These are phyloP conservation scores for Zygosaccharomyces gambellarensis DNA, from an alignment of 805 yeast species.

Conservation along the genomic window DNA sequence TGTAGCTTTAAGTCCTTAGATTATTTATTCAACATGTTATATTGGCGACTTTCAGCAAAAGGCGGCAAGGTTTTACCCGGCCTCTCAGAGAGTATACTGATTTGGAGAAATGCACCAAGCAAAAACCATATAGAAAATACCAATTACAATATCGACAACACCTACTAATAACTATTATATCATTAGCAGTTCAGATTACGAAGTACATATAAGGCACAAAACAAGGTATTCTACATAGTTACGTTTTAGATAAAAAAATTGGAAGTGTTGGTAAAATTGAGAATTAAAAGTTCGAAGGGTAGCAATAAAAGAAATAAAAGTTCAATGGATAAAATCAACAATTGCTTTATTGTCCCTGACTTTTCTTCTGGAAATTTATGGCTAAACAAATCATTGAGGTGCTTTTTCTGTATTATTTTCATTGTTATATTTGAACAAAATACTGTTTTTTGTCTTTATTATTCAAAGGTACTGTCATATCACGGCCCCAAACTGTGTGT, in stretches of 20 bases:
- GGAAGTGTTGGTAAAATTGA: neutral
- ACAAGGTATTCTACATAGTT: slow-evolving; percentile 3
- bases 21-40: neutral
- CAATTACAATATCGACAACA: neutral
- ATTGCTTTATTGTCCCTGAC: neutral
- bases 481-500: neutral
- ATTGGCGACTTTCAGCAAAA: neutral
- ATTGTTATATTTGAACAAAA: neutral
- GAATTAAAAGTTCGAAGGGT: neutral
- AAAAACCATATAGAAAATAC: neutral
- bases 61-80: neutral
- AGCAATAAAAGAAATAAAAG: neutral
- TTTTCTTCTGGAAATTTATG: neutral
- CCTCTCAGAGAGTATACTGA: neutral
- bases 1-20: no score
- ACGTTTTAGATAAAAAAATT: slow-evolving; percentile 1
- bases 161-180: neutral
- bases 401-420: neutral
- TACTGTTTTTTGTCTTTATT: neutral
- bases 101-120: neutral
- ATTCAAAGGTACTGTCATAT: neutral
- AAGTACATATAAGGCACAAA: slow-evolving; percentile 4
- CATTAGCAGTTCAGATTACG: slow-evolving; percentile 1
- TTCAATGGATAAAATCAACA: neutral
- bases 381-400: neutral